Conservation (phyloP, 2,329 filamentous ascomycete genomes). For the Dactylella cylindrospora region DNA sequence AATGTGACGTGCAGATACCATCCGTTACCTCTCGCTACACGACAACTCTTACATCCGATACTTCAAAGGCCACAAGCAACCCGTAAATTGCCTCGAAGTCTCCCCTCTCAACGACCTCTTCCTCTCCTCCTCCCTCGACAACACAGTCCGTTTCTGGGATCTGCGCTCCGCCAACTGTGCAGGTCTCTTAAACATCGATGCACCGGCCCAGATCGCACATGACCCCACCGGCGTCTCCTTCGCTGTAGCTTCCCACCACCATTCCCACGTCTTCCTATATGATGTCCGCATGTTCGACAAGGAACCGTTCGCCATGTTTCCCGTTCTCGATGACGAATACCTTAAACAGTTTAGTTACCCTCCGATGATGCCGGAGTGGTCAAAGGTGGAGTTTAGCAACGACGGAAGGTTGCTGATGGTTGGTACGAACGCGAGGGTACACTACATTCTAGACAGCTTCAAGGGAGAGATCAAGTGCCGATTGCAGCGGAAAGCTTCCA, state of each 20-base stretch:
- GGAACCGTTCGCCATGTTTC: slow-evolving; percentile 81
- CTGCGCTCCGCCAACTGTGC: slow-evolving; percentile 75
- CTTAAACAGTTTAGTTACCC: slow-evolving; percentile 47
- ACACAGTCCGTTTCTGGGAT: slow-evolving; percentile 90
- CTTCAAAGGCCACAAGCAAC: slow-evolving; percentile 83
- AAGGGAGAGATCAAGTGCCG: slow-evolving; percentile 72
- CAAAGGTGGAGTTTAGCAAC: slow-evolving; percentile 90
- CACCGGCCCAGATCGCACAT: slow-evolving; percentile 80
- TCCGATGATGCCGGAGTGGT: slow-evolving; percentile 66
- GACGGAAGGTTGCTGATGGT: slow-evolving; percentile 86
- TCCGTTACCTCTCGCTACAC: slow-evolving; percentile 83
- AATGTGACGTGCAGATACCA: slow-evolving; percentile 63
- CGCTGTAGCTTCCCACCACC: slow-evolving; percentile 78
- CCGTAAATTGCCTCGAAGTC: slow-evolving; percentile 79
- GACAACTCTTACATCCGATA: slow-evolving; percentile 97
- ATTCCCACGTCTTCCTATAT: slow-evolving; percentile 81
- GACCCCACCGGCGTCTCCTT: slow-evolving; percentile 92
- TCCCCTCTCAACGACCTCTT: slow-evolving; percentile 88
- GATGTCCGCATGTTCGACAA: slow-evolving; percentile 93
- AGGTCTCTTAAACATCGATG: slow-evolving; percentile 76
- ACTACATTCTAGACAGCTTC: slow-evolving; percentile 93
- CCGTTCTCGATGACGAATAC: slow-evolving; percentile 63
- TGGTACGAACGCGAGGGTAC: slow-evolving; percentile 78
- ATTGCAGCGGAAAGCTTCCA: slow-evolving; percentile 55
- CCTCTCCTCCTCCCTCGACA: slow-evolving; percentile 85